A percentile compares a stretch with the other conserved stretches of the same genome.
Evolutionary conservation across 2,329 filamentous ascomycete genomes (phyloP).

Genomic region (Phoma sp.): DNA sequence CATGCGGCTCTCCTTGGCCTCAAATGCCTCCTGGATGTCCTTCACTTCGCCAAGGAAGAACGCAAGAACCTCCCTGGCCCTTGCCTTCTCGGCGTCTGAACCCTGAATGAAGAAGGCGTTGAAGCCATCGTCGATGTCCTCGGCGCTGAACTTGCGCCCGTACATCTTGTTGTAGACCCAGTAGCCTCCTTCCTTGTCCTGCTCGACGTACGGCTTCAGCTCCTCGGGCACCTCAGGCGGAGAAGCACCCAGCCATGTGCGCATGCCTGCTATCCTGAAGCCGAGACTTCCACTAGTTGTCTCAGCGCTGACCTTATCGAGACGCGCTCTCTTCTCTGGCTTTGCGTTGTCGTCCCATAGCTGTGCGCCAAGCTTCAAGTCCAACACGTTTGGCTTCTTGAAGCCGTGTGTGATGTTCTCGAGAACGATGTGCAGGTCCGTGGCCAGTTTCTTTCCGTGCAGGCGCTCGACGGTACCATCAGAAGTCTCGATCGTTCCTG

Average conservation of each 20-base stretch:
- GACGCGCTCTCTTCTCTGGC: constrained; percentile 61
- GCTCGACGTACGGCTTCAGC: constrained; percentile 40
- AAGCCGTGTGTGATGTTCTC: constrained; percentile 85
- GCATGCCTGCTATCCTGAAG: constrained; percentile 70
- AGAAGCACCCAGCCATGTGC: constrained; percentile 56
- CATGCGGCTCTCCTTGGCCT: constrained; percentile 70
- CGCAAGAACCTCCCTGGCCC: constrained; percentile 56
- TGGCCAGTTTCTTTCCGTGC: constrained; percentile 70
- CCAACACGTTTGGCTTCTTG: constrained; percentile 84
- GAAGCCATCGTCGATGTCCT: constrained; percentile 64
- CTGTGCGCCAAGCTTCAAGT: constrained; percentile 86
- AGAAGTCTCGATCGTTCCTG: constrained; percentile 36
- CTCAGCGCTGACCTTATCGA: constrained; percentile 64
- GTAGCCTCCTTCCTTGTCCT: constrained; percentile 59
- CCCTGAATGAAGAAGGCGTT: constrained; percentile 57
- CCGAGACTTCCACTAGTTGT: constrained; percentile 67
- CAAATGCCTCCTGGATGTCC: constrained; percentile 62
- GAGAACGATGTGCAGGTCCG: constrained; percentile 80
- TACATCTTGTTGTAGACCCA: constrained; percentile 71
- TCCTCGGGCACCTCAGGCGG: constrained; percentile 29
- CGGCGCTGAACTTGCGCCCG: constrained; percentile 61
- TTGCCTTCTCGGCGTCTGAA: constrained; percentile 33
- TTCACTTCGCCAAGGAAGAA: constrained; percentile 55
- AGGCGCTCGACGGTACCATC: constrained; percentile 46
- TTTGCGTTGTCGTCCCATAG: constrained; percentile 80